Conservation (phyloP, 1,284 basidiomycete species). For the Fistulinella cinereoalba region DNA sequence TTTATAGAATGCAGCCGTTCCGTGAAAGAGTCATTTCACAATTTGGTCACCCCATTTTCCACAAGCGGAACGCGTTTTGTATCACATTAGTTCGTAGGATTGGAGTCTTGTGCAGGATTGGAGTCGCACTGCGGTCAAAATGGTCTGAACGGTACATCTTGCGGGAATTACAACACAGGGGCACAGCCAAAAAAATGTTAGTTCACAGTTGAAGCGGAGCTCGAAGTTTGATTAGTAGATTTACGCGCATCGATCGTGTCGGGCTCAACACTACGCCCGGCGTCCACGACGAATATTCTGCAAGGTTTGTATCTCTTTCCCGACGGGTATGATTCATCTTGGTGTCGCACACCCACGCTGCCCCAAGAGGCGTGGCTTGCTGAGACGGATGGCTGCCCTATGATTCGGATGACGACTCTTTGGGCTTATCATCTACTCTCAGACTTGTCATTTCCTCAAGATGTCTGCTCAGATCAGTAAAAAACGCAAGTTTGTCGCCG, state of each 20-base stretch:
- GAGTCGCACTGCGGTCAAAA: conserved; percentile 3
- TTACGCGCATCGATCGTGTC: conserved; percentile 10
- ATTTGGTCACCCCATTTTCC: neutral
- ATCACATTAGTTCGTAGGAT: no score
- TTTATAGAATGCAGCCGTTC: conserved; percentile 9
- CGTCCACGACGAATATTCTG: conserved; percentile 14
- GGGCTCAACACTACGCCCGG: conserved; percentile 19
- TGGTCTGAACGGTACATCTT: neutral
- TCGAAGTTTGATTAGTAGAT: conserved; percentile 17
- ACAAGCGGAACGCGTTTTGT: neutral
- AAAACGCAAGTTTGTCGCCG: conserved; percentile 97
- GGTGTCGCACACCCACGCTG: neutral
- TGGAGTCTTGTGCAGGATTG: conserved; percentile 9
- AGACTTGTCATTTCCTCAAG: conserved; percentile 31
- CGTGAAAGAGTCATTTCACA: neutral
- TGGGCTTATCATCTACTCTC: conserved; percentile 18
- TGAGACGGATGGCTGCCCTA: conserved; percentile 21
- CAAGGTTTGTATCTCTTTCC: conserved; percentile 26
- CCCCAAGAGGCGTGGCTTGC: neutral
- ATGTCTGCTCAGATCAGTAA: conserved; percentile 90
- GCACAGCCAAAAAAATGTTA: conserved; percentile 6
- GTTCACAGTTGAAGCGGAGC: conserved; percentile 22
- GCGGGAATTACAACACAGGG: conserved; percentile 15
- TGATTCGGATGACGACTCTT: conserved; percentile 19
- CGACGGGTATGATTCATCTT: neutral